phyloP scores from a whole-genome alignment of 495 filamentous ascomycete species.

The Cetradonia linearis region DNA sequence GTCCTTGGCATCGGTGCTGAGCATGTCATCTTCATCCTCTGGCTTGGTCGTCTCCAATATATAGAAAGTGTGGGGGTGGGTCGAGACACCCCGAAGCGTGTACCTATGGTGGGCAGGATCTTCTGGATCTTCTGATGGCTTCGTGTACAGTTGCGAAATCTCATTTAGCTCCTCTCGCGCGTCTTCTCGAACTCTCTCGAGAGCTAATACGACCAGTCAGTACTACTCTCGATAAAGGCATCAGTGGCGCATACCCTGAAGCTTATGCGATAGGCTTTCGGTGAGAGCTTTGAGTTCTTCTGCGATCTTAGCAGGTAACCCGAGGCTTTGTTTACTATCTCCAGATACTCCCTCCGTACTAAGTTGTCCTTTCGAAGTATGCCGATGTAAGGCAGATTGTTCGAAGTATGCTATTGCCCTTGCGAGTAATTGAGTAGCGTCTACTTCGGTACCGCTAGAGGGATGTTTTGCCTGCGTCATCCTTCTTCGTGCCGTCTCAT shows the following conservation, averaged over 20 bases:
- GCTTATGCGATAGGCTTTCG: slow-evolving; percentile 40
- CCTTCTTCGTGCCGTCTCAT: slow-evolving; percentile 31
- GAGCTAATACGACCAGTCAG: slow-evolving; percentile 29
- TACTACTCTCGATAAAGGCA: slow-evolving; percentile 3
- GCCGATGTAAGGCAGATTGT: slow-evolving; percentile 15
- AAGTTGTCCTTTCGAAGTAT: slow-evolving; percentile 25
- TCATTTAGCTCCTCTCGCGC: slow-evolving; percentile 37
- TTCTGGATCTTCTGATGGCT: slow-evolving; percentile 39
- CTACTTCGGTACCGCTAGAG: neutral
- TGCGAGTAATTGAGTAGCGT: slow-evolving; percentile 15
- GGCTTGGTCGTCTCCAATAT: slow-evolving; percentile 30
- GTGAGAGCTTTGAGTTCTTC: slow-evolving; percentile 25
- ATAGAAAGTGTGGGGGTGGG: slow-evolving; percentile 42
- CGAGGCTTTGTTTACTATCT: slow-evolving; percentile 1
- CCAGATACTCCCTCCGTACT: slow-evolving; percentile 2
- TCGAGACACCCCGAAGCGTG: slow-evolving; percentile 44
- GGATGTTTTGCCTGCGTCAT: slow-evolving; percentile 19
- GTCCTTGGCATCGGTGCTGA: slow-evolving; percentile 23
- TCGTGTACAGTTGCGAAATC: slow-evolving; percentile 44
- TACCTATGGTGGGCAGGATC: slow-evolving; percentile 40
- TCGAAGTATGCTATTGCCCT: slow-evolving; percentile 15
- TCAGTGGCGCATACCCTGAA: slow-evolving; percentile 34
- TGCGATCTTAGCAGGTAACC: slow-evolving; percentile 17
- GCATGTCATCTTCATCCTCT: slow-evolving; percentile 19
- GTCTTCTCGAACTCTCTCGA: slow-evolving; percentile 44